These are phyloP conservation scores for Dacryopinax primogenitus DNA, from an alignment of 768 basidiomycete species.

Conservation along the genomic window DNA sequence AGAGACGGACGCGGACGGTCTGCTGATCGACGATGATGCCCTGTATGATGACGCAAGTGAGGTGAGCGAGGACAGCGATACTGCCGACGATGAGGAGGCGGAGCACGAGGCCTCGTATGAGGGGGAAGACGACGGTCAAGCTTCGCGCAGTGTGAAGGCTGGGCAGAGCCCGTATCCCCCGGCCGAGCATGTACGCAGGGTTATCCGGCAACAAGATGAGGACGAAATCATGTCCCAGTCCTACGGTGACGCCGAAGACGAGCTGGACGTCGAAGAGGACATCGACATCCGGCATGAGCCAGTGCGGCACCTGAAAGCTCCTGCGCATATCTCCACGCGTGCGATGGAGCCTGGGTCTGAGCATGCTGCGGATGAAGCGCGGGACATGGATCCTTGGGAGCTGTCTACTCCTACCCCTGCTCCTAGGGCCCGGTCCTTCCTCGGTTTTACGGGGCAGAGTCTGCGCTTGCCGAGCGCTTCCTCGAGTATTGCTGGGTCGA, in stretches of 20 bases:
- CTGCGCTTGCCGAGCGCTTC: neutral
- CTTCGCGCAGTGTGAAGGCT: neutral
- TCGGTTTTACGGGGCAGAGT: neutral
- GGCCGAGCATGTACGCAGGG: neutral
- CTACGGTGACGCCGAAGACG: neutral
- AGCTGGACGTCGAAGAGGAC: constrained; percentile 4
- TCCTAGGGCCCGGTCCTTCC: neutral
- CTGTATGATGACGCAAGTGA: constrained; percentile 50
- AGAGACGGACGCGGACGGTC: constrained; percentile 29
- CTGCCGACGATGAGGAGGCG: constrained; percentile 8
- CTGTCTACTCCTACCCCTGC: neutral
- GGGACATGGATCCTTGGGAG: constrained; percentile 2
- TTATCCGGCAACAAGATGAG: neutral
- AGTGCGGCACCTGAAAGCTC: neutral
- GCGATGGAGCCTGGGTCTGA: neutral
- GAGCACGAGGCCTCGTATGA: constrained; percentile 2
- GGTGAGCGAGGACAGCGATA: constrained; percentile 47
- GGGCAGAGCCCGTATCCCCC: neutral
- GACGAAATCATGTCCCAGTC: constrained; percentile 7
- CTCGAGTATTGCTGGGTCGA: neutral
- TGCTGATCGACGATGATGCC: constrained; percentile 4
- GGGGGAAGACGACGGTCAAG: neutral
- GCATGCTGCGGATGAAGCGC: neutral
- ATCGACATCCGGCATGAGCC: neutral
- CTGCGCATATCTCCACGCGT: neutral